phyloP scores from a whole-genome alignment of 495 filamentous ascomycete genomes.

The Physcia stellaris region DNA sequence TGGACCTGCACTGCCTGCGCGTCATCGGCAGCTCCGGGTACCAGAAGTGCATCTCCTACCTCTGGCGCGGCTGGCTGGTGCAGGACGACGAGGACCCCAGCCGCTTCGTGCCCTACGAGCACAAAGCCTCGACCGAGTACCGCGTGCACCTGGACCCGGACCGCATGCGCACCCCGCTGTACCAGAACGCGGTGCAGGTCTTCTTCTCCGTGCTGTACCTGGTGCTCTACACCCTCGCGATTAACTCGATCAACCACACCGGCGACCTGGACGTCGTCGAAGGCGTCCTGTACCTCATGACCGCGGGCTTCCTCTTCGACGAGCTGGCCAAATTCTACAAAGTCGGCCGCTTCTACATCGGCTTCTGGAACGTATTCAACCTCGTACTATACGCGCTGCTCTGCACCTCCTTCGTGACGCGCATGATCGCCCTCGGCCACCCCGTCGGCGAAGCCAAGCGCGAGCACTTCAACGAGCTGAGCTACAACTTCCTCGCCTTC shows the following conservation, averaged over 20 bases:
- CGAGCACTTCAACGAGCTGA: conserved; percentile 58
- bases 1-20: conserved; percentile 78
- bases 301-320: conserved; percentile 82
- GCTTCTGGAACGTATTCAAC: conserved; percentile 96
- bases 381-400: conserved; percentile 64
- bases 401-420: conserved; percentile 57
- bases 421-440: conserved; percentile 64
- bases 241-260: conserved; percentile 73
- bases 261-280: conserved; percentile 82
- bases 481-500: conserved; percentile 88
- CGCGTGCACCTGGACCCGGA: conserved; percentile 80
- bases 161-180: conserved; percentile 79
- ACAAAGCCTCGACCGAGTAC: conserved; percentile 60
- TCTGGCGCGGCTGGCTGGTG: conserved; percentile 93
- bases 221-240: conserved; percentile 72
- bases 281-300: conserved; percentile 76
- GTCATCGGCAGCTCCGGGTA: conserved; percentile 89
- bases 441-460: conserved; percentile 34
- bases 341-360: conserved; percentile 72
- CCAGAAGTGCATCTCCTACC: conserved; percentile 80
- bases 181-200: conserved; percentile 84
- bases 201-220: conserved; percentile 73
- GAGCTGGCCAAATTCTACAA: conserved; percentile 84
- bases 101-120: conserved; percentile 69
- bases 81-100: conserved; percentile 83